Evolutionary conservation across 2,329 filamentous ascomycete species (phyloP), one percentile per base, ranked within the genome.

Genomic region (Rhinocladiella similis): DNA sequence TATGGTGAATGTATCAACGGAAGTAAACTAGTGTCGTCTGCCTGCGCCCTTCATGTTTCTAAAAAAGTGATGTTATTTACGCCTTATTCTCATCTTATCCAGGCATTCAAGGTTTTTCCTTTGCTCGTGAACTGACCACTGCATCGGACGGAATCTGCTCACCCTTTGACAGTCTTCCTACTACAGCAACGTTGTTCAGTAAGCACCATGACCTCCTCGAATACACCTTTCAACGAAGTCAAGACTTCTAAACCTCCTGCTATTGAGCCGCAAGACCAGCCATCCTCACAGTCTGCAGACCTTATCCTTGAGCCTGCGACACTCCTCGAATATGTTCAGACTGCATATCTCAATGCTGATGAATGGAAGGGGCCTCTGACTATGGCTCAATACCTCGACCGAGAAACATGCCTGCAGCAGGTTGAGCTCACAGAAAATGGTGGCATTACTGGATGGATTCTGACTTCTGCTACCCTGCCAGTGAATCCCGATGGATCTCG

Each of bases 321-420:
- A 1, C 71, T 74, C 16, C 73, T 77, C 43, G 83, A 87, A 67
- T 77, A 77, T 49, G 67, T 78, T 50, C 74, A 76, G 38, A 79
- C 80, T 50, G 77, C 79, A 63, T 76, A 73, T 35, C 71, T 80
- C 50, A 86, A 86, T 66, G 81, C 77, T 53, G 67, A 69, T 1
- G 77, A 80, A 64, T 87, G 84, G 84, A 75, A 78, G 52, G 84
- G 84, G 3, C 75, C 78, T 1, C 70, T 87, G 18, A 73, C 76
- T 12, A 58, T 80, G 2, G 74, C 82, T 22, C 74, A 80, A 41
- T 87, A 87, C 64, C 74, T 86, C 20, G 75, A 76, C 13, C 80
- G 84, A 48, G 84, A 87, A 68, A 70, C 77, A 18, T 68, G 76
- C 46, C 76, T 87, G 5, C 68, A 74, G 38, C 68, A 73, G 38